Conservation (phyloP, 305 asterid genomes). For the Fraxinus sp. region DNA sequence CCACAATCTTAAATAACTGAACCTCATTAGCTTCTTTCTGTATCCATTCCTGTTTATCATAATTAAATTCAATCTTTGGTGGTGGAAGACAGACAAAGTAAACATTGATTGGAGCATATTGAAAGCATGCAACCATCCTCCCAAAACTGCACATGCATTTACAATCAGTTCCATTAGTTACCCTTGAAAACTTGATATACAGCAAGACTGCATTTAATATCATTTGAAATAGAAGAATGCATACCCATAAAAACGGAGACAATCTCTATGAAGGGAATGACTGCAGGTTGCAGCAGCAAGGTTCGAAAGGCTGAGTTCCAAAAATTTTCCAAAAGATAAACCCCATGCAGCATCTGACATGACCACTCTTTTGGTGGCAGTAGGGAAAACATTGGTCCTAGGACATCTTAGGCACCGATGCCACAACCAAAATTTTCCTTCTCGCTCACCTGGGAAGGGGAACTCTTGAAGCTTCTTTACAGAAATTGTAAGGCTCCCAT, state of each 20-base stretch:
- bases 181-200: neutral
- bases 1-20: slow-evolving; percentile 15
- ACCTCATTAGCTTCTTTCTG: slow-evolving; percentile 66
- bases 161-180: slow-evolving; percentile 12
- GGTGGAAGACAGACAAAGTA: slow-evolving; percentile 76
- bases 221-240: slow-evolving; percentile 13
- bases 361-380: slow-evolving; percentile 62
- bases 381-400: slow-evolving; percentile 64
- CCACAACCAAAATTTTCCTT: slow-evolving; percentile 89
- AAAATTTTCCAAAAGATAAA: slow-evolving; percentile 73
- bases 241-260: slow-evolving; percentile 87
- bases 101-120: slow-evolving; percentile 70
- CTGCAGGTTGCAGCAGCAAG: slow-evolving; percentile 89
- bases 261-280: slow-evolving; percentile 81
- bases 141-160: slow-evolving; percentile 56
- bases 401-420: slow-evolving; percentile 82
- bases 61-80: slow-evolving; percentile 60
- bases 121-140: slow-evolving; percentile 77
- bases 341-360: slow-evolving; percentile 92
- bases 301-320: slow-evolving; percentile 85
- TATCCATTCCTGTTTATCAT: slow-evolving; percentile 65
- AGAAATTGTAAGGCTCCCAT: slow-evolving; percentile 75
- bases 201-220: neutral
- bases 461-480: slow-evolving; percentile 54
- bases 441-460: slow-evolving; percentile 61